Evolutionary conservation across 768 basidiomycete genomes (phyloP), one percentile per base, ranked within the genome.

Genomic region (Clitopilus hobsonii): DNA sequence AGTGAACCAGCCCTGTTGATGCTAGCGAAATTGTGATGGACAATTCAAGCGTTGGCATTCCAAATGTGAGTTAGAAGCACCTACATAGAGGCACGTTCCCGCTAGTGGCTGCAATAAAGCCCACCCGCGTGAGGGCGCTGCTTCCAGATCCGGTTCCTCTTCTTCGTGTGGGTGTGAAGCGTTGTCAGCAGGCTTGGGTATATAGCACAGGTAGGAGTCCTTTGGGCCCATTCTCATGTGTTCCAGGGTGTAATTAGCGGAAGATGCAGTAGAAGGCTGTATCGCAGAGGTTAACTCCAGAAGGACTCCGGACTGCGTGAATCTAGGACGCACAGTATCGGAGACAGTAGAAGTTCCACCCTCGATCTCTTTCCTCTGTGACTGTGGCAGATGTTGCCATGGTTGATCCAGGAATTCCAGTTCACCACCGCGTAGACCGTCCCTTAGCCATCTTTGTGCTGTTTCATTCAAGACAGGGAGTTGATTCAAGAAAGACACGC

Each of bases 1-100:
- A 30, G 94, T 98, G 76, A 98, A 98, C 94, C 94, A 97, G 32
- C 87, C 84, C 76, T 93, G 90, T 61, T 84, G 84, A 67, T 88
- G 85, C 88, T 93, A 73, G 58, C 26, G 53, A 61, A 56, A 65
- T 49, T 47, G 48, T 49, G 58, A 62, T 71, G 68, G 69, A 62
- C 49, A 52, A 58, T 62, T 59, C 63, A 53, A 52, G 23, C 13
- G 41, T 38, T 54, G 49, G 36, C 55, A 61, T 65, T 64, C 60
- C 65, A 66, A 65, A 63, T 58, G 60, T 60, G 63, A 62, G 56
- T 62, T 60, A 61, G 57, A 54, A 60, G 78, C 88, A 67, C 41
- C 22, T 75, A 93, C 91, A 72, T 93, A 94, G 70, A 94, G 82
- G 71, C 92, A 94, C 55, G 79, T 83, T 61, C 86, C 91, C 54